Conservation (phyloP, 768 basidiomycete species). For the Strobilomyces dryophilus region DNA sequence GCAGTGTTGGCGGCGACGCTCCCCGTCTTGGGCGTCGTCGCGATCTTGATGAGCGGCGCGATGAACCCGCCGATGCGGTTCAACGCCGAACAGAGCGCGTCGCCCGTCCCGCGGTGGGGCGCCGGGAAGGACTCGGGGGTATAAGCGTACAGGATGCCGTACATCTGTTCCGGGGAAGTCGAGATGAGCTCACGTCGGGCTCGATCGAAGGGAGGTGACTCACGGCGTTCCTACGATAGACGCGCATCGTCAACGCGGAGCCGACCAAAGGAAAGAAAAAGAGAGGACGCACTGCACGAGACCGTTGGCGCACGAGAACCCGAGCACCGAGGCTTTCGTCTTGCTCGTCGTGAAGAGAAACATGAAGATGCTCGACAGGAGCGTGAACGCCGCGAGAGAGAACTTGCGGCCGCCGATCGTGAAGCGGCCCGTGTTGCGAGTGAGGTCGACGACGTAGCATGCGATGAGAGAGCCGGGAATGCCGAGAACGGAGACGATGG, state of each 20-base stretch:
- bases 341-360: slow-evolving; percentile 49
- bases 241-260: background rate
- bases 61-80: slow-evolving; percentile 48
- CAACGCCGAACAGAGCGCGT: slow-evolving; percentile 45
- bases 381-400: slow-evolving; percentile 43
- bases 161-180: slow-evolving; percentile 34
- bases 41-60: slow-evolving; percentile 47
- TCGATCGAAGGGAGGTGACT: slow-evolving; percentile 1
- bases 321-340: slow-evolving; percentile 37
- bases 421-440: slow-evolving; percentile 31
- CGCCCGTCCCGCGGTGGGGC: slow-evolving; percentile 52
- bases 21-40: slow-evolving; percentile 34
- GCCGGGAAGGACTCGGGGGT: slow-evolving; percentile 60
- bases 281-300: slow-evolving; percentile 37
- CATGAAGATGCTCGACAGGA: slow-evolving; percentile 44
- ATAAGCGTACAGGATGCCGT: slow-evolving; percentile 52
- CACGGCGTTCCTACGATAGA: slow-evolving; percentile 34
- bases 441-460: slow-evolving; percentile 42
- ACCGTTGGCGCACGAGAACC: slow-evolving; percentile 42
- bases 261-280: no score
- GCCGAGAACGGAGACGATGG: slow-evolving; percentile 44
- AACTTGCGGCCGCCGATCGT: slow-evolving; percentile 43
- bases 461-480: slow-evolving; percentile 48
- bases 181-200: background rate
- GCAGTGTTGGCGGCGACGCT: slow-evolving; percentile 28